Evolutionary conservation across 1,284 basidiomycete species (phyloP).

Genomic region (Kwoniella shivajii): DNA sequence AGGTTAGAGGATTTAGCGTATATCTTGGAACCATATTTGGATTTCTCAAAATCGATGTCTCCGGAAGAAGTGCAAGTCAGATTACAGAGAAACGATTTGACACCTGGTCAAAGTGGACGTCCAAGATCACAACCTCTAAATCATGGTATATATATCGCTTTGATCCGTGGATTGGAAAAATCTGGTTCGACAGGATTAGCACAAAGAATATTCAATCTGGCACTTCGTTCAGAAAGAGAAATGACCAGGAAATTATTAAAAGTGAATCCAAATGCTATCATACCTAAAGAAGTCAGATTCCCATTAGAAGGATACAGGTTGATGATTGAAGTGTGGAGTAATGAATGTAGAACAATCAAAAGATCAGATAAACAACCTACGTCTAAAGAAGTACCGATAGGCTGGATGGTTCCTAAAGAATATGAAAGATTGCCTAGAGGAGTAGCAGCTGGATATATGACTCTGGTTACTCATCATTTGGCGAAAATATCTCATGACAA

Average conservation of each 20-base stretch:
- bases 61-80: not conserved
- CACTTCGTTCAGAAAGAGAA: slow-evolving; percentile 19
- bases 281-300: slow-evolving; percentile 14
- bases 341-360: slow-evolving; percentile 14
- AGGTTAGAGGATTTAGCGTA: slow-evolving; percentile 31
- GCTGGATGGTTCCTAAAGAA: slow-evolving; percentile 6
- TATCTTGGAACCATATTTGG: slow-evolving; percentile 39
- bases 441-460: slow-evolving; percentile 22
- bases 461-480: slow-evolving; percentile 10
- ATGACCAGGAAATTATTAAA: not conserved
- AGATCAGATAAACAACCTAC: not conserved
- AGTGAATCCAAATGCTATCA: not conserved
- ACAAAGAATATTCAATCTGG: slow-evolving; percentile 38
- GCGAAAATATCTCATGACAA: slow-evolving; percentile 1
- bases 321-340: slow-evolving; percentile 32
- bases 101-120: slow-evolving; percentile 11
- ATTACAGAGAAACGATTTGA: not conserved
- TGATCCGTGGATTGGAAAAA: slow-evolving; percentile 34
- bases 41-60: slow-evolving; percentile 3
- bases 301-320: slow-evolving; percentile 34
- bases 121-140: slow-evolving; percentile 17
- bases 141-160: slow-evolving; percentile 24
- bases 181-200: slow-evolving; percentile 35
- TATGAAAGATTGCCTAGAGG: slow-evolving; percentile 1
- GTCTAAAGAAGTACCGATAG: slow-evolving; percentile 1